Conservation (phyloP, 352 stramenopile species). For the Pythium utonaiense region DNA sequence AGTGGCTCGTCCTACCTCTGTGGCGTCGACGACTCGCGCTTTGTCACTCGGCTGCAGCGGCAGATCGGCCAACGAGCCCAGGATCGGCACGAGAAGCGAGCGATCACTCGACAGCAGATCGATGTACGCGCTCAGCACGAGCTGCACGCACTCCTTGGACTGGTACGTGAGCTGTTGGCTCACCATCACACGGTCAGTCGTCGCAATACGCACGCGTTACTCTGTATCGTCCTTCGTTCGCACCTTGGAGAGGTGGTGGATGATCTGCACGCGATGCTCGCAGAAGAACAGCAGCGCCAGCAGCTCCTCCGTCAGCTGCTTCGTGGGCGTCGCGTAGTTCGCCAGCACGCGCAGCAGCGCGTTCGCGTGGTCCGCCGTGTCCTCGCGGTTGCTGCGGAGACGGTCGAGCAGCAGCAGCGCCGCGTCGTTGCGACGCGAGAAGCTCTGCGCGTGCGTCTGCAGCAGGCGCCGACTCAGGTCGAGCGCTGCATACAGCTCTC, state of each 20-base stretch:
- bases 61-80: constrained; percentile 75
- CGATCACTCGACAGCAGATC: constrained; percentile 74
- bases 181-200: no score
- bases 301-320: constrained; percentile 69
- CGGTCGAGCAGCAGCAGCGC: constrained; percentile 69
- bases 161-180: constrained; percentile 82
- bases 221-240: no score
- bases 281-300: constrained; percentile 69
- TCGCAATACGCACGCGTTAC: no score
- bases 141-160: constrained; percentile 69
- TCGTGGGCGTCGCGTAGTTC: constrained; percentile 69
- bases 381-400: constrained; percentile 40
- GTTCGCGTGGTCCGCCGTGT: constrained; percentile 69
- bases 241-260: constrained; percentile 80
- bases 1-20: constrained; percentile 42
- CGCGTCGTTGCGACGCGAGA: constrained; percentile 35
- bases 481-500: constrained; percentile 34
- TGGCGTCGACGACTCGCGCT: constrained; percentile 53
- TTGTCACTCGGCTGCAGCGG: constrained; percentile 61
- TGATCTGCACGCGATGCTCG: constrained; percentile 70
- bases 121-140: constrained; percentile 71
- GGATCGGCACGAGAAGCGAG: constrained; percentile 70
- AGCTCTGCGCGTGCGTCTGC: constrained; percentile 33
- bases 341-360: constrained; percentile 65
- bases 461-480: constrained; percentile 56